Base-by-base conservation (phyloP, 169 alveolate genomes). In the Cryptosporidium felis region DNA sequence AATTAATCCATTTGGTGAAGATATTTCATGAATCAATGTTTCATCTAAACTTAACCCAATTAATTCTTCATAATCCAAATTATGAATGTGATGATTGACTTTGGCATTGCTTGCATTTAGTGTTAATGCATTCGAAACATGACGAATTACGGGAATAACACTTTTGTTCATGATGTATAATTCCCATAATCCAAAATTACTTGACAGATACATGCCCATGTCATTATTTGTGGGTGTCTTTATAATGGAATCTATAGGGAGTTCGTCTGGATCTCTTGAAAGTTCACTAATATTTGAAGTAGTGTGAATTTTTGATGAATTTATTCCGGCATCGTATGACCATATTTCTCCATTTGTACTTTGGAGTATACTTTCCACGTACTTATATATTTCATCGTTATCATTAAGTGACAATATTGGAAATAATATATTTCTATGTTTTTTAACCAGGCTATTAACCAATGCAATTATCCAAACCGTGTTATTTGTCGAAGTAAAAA, bases 151-250 rank as follows among this genome's bases (percentile, higher is more conserved):
- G 28, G 85, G 85, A 21, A 49, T 5, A 32, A 74, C 67, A 16
- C 67, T 49, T 53, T 49, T 74, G 32, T 56, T 53, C 9, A 40
- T 49, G 3, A 74, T 14, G 41, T 74, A 74, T 21, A 74, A 36
- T 53, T 74, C 85, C 85, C 85, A 74, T 2, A 74, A 44, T n/a
- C 60, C 85, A 74, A 74, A 56, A 53, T 74, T 56, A 5, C 56
- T 58, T 12, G 85, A 74, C 28, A 74, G 18, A 18, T 53, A 38
- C 5, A 44, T 47, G 8, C 59, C 67, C 67, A 56, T 74, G 1
- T 46, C 49, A 38, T 36, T 14, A 16, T 53, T 38, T 2, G 14
- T 26, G 28, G 14, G 21, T 5, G 28, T 4, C n/a, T 5, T 45
- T n/a, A n/a, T n/a, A n/a, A n/a, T n/a, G n/a, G n/a, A n/a, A n/a